Conservation (phyloP, 768 basidiomycete genomes). For the Tylopilus felleus region DNA sequence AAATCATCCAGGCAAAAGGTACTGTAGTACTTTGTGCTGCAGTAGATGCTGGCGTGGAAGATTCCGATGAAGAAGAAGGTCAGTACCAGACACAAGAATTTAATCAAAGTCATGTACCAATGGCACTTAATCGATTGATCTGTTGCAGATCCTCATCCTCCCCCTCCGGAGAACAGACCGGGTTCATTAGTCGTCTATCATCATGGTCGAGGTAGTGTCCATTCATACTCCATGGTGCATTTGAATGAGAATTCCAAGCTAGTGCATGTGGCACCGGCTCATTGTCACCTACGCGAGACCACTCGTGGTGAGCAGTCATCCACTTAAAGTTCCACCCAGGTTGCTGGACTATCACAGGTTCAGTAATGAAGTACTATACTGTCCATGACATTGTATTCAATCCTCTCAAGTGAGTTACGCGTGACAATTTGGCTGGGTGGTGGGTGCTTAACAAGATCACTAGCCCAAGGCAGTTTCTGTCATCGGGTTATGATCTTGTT, state of each 20-base stretch:
- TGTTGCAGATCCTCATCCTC: slow-evolving; percentile 22
- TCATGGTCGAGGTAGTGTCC: slow-evolving; percentile 25
- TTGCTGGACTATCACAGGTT: slow-evolving; percentile 7
- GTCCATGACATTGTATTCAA: slow-evolving; percentile 57
- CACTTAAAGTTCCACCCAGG: neutral
- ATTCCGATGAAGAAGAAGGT: slow-evolving; percentile 30
- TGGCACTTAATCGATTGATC: neutral
- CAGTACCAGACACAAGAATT: slow-evolving; percentile 13
- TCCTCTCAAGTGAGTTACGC: slow-evolving; percentile 40
- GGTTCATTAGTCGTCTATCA: slow-evolving; percentile 47
- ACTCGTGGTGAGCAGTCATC: slow-evolving; percentile 14
- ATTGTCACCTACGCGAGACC: slow-evolving; percentile 18
- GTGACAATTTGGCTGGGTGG: neutral
- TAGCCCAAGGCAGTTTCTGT: slow-evolving; percentile 42
- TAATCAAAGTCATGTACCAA: slow-evolving; percentile 18
- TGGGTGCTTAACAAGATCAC: slow-evolving; percentile 3
- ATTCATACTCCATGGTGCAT: neutral
- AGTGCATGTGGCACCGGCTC: slow-evolving; percentile 21
- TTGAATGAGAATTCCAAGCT: slow-evolving; percentile 1
- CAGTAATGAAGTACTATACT: slow-evolving; percentile 44
- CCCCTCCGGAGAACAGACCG: slow-evolving; percentile 44
- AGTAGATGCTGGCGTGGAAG: slow-evolving; percentile 43
- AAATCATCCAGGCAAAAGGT: slow-evolving; percentile 44
- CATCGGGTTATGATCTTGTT: slow-evolving; percentile 45
- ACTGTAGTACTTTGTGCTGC: slow-evolving; percentile 45